These are phyloP conservation scores for Tricholoma terreum DNA, from an alignment of 768 basidiomycete genomes.

Conservation along the genomic window DNA sequence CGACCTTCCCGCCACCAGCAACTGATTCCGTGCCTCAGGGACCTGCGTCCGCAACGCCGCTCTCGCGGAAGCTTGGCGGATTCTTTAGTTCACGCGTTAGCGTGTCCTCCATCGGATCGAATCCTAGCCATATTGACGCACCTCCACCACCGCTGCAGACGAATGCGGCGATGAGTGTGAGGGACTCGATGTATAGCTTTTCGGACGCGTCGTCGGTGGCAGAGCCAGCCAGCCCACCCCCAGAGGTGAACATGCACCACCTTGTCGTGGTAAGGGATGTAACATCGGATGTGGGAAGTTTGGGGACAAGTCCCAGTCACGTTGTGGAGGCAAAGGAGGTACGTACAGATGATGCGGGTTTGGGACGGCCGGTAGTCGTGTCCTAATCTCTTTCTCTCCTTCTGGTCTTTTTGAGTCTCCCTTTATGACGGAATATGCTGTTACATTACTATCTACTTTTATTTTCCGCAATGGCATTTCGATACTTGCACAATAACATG, in stretches of 20 bases:
- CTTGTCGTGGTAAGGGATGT: constrained; percentile 27
- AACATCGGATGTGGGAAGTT: constrained; percentile 21
- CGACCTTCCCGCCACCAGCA: constrained; percentile 25
- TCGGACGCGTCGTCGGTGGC: constrained; percentile 59
- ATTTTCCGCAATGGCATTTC: too few relatives aligned
- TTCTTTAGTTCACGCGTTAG: constrained; percentile 63
- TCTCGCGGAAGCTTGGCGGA: constrained; percentile 66
- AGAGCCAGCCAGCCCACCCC: constrained; percentile 57
- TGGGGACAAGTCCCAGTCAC: constrained; percentile 6
- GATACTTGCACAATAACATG: background rate
- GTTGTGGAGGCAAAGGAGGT: constrained; percentile 13
- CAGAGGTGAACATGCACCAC: constrained; percentile 29
- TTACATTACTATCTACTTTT: background rate
- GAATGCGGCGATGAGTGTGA: constrained; percentile 27
- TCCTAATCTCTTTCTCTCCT: background rate
- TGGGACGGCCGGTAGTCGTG: background rate
- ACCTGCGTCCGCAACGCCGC: constrained; percentile 37
- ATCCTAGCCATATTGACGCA: constrained; percentile 14
- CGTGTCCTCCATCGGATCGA: constrained; percentile 35
- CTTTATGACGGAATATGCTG: too few relatives aligned
- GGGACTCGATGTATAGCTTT: constrained; percentile 46
- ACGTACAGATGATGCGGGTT: constrained; percentile 1
- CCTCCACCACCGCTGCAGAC: constrained; percentile 26
- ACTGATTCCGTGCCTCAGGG: constrained; percentile 26
- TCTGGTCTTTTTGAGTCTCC: background rate